phyloP scores from a whole-genome alignment of 148 eudicot genomes.

The Chenopodium berlandieri region DNA sequence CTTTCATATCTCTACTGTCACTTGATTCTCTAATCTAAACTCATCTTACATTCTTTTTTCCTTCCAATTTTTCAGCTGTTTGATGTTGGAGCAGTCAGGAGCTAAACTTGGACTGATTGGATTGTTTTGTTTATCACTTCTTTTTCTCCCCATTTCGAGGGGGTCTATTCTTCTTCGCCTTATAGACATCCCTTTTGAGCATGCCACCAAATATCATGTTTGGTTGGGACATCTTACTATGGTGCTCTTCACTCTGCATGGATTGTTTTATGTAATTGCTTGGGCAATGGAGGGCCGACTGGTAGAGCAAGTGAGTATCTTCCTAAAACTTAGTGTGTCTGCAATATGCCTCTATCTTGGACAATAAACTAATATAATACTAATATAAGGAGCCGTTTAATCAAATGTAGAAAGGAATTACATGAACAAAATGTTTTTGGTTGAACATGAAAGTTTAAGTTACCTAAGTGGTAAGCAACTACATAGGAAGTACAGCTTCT shows the following conservation, averaged over 20 bases:
- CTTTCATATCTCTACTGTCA: background rate
- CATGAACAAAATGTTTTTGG: no score
- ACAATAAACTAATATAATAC: background rate
- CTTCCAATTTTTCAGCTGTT: conserved; percentile 39
- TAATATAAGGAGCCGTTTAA: background rate
- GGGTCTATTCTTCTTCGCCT: conserved; percentile 77
- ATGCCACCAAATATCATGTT: conserved; percentile 77
- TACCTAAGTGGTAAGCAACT: no score
- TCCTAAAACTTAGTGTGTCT: background rate
- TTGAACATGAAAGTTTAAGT: no score
- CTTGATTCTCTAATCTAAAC: background rate
- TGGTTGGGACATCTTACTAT: conserved; percentile 94
- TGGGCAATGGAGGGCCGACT: conserved; percentile 66
- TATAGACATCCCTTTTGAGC: conserved; percentile 80
- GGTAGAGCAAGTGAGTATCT: conserved; percentile 43
- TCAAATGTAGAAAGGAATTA: no score
- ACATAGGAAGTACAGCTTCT: no score
- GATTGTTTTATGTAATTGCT: conserved; percentile 47
- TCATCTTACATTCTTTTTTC: conserved; percentile 1
- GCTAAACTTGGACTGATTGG: conserved; percentile 60
- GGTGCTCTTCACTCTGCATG: conserved; percentile 72
- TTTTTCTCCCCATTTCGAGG: conserved; percentile 80
- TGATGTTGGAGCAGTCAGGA: conserved; percentile 51
- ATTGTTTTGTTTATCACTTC: conserved; percentile 59
- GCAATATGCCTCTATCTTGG: background rate